Evolutionary conservation across 106 monocot genomes (phyloP).

Genomic region (Apostasia ramifera): DNA sequence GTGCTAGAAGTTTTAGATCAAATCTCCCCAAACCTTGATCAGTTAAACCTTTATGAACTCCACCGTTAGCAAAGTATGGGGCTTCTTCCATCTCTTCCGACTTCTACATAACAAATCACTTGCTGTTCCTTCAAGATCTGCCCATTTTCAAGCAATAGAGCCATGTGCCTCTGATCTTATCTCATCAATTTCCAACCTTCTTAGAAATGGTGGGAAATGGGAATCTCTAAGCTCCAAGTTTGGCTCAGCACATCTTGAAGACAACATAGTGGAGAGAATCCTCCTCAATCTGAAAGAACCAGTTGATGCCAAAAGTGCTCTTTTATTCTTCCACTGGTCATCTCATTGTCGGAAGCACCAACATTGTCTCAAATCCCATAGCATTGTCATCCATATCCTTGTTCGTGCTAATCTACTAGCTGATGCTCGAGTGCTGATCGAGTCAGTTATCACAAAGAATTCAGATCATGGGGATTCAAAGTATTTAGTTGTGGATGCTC

Average conservation of each 20-base stretch:
- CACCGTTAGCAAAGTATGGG: too few relatives aligned
- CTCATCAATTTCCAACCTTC: not conserved
- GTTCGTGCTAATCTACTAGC: constrained; percentile 28
- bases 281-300: constrained; percentile 31
- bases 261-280: constrained; percentile 16
- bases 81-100: not conserved
- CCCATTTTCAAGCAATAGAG: not conserved
- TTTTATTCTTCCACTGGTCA: constrained; percentile 62
- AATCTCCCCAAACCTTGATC: too few relatives aligned
- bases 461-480: not conserved
- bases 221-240: constrained; percentile 7
- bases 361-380: constrained; percentile 35
- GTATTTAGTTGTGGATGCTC: constrained; percentile 16
- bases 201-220: constrained; percentile 17
- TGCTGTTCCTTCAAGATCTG: not conserved
- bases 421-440: constrained; percentile 35
- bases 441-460: constrained; percentile 16
- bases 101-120: not conserved
- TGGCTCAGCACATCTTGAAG: not conserved
- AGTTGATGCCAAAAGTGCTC: constrained; percentile 26
- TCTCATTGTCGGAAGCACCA: constrained; percentile 6
- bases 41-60: too few relatives aligned
- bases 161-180: not conserved
- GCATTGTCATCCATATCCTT: constrained; percentile 44
- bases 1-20: too few relatives aligned